Base-by-base conservation (phyloP, 2,329 filamentous ascomycete species). In the Decorospora gaudefroyi region DNA sequence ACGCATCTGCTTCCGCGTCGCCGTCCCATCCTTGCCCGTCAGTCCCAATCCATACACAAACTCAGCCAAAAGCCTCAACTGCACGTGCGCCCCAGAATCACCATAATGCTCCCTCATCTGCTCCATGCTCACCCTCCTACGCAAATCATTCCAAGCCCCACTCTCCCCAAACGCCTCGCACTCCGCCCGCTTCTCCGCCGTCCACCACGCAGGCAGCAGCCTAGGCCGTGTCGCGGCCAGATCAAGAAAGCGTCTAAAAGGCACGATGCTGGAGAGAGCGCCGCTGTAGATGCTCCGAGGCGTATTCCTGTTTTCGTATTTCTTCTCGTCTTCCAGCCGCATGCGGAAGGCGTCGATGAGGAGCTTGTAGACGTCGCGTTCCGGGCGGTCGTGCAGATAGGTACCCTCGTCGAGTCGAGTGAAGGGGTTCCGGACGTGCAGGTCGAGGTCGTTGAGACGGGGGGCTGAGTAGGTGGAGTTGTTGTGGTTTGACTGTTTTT, bases 311-410 rank as follows among this genome's bases (percentile, higher is more conserved):
- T 44, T 28, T 22, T 52, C 51, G 19, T 55, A 35, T 7, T 47
- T 58, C 40, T 42, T 44, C 15, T 52, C 47, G 37, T 67, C 62
- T 13, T 35, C 46, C 26, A 57, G 43, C n/a, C 57, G 57, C 27
- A 66, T 51, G 29, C 62, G 60, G 46, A 58, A 67, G 21, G 51
- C 46, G 43, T 68, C 61, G 45, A 69, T 57, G 36, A 67, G 57
- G 8, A 68, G 49, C 32, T 61, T 61, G 53, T 52, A 68, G 4
- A 59, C 52, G 21, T 65, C 62, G 13, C 35, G 44, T 16, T 63
- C 46, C 1, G 58, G 44, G 5, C 59, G 54, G 32, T 61, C 52
- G 43, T 66, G 54, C 12, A 68, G 49, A 26, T 57, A 65, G 2
- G 51, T 61, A 8, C 51, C 41, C 1, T 53, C 17, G 2, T 64